phyloP scores from a whole-genome alignment of 164 flowering plant genomes.

The grape (Vitis vinifera) region ASM3070453v1 NC_081822.1:11816501-11817000 shows the following conservation, averaged over 20 bases:
- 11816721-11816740: slow-evolving; percentile 81
- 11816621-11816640: slow-evolving; percentile 26
- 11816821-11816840: slow-evolving; percentile 11
- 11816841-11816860: slow-evolving; percentile 19
- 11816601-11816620: slow-evolving; percentile 31
- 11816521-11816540: slow-evolving; percentile 62
- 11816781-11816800: slow-evolving; percentile 27
- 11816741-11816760: slow-evolving; percentile 60
- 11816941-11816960: slow-evolving; percentile 21
- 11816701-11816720: slow-evolving; percentile 89
- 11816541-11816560: slow-evolving; percentile 31
- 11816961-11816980: slow-evolving; percentile 22
- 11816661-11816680: slow-evolving; percentile 24
- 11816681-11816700: slow-evolving; percentile 55
- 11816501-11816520: slow-evolving; percentile 77
- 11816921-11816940: slow-evolving; percentile 17
- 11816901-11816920: slow-evolving; percentile 29
- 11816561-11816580: slow-evolving; percentile 36
- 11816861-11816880: slow-evolving; percentile 13
- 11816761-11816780: slow-evolving; percentile 30
- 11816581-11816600: slow-evolving; percentile 36
- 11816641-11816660: slow-evolving; percentile 35
- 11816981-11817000: slow-evolving; percentile 31
- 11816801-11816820: slow-evolving; percentile 17
- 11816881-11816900: slow-evolving; percentile 22